Base-by-base conservation (phyloP, 257 asterid species). In the Cynanchum wilfordii region DNA sequence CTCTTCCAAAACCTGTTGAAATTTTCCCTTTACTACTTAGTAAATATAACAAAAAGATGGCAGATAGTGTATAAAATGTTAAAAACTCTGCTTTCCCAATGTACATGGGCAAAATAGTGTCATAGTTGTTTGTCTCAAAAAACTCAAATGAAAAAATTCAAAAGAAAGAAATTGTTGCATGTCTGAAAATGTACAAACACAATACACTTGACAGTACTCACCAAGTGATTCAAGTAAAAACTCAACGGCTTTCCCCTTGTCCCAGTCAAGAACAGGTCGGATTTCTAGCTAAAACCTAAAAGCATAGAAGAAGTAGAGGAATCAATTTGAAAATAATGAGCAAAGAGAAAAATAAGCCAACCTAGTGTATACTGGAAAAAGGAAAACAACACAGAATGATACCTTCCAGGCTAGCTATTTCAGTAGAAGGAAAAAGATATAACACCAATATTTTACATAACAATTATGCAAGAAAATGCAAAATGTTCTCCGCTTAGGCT, bases 201-300 rank as follows among this genome's bases (percentile, higher is more conserved):
- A n/a, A n/a, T n/a, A n/a, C n/a, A n/a, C n/a, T n/a, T n/a, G n/a
- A 2, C 40, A 47, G 62, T 67, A 83, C 98, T 81, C 75, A 93
- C 98, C 97, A 33, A 93, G 93, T 30, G 98, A 93, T 86, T 93
- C 96, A 13, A 93, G 96, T 54, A 93, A 82, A 81, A 93, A 93
- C 77, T 93, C 96, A 29, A 93, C 96, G 58, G 98, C 98, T 84
- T 89, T 90, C 69, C 97, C 98, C 90, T 93, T 93, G 86, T 93
- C 89, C 98, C 98, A 93, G 78, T 89, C 73, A 30, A 93, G 96
- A 72, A 93, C 89, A 2, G 98, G 97, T 40, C 98, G 88, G 51
- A 93, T 88, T 87, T 93, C n/a, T n/a, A n/a, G n/a, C 98, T 77
- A 93, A 84, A 76, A 93, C 98, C 98, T 93, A 70, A 38, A 70